Conservation (phyloP, 1,284 basidiomycete species). For the Rhodotorula sp. region DNA sequence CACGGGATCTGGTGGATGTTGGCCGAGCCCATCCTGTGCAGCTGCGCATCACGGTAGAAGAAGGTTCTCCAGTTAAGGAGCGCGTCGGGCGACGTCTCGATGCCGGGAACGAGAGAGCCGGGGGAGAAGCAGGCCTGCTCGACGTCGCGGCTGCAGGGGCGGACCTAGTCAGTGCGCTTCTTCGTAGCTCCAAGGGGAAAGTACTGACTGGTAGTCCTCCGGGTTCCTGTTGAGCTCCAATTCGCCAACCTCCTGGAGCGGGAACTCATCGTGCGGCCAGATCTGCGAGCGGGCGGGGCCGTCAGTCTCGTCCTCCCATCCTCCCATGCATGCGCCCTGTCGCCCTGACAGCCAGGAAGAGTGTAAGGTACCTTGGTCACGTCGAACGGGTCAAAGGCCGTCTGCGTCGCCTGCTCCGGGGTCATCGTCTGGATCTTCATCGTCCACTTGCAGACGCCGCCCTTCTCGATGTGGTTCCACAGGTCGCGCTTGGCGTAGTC, state of each 20-base stretch:
- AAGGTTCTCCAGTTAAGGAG: conserved; percentile 49
- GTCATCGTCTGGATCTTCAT: conserved; percentile 50
- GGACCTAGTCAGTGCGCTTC: neutral
- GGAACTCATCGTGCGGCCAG: conserved; percentile 48
- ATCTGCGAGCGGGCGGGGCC: conserved; percentile 50
- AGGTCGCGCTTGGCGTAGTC: conserved; percentile 54
- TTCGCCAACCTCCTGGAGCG: conserved; percentile 51
- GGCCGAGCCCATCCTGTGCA: conserved; percentile 46
- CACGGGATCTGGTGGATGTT: conserved; percentile 48
- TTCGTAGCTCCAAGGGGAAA: neutral
- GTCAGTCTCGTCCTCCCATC: conserved; percentile 4
- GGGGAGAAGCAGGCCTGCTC: conserved; percentile 53
- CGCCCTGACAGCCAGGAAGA: too few species aligned
- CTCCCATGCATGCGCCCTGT: conserved; percentile 45
- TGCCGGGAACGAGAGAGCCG: conserved; percentile 50
- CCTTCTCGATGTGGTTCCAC: conserved; percentile 53
- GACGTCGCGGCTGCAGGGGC: conserved; percentile 44
- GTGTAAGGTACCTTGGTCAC: conserved; percentile 49
- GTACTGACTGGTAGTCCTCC: conserved; percentile 48
- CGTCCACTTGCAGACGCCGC: conserved; percentile 46
- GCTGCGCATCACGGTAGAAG: conserved; percentile 51
- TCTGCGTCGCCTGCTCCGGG: conserved; percentile 50
- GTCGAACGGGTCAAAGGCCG: conserved; percentile 53
- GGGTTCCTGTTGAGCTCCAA: conserved; percentile 53
- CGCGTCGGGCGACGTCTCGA: conserved; percentile 50